These are phyloP conservation scores for Rhizopus sp. DNA, from an alignment of 371 early-diverging fungal species.

Conservation along the genomic window DNA sequence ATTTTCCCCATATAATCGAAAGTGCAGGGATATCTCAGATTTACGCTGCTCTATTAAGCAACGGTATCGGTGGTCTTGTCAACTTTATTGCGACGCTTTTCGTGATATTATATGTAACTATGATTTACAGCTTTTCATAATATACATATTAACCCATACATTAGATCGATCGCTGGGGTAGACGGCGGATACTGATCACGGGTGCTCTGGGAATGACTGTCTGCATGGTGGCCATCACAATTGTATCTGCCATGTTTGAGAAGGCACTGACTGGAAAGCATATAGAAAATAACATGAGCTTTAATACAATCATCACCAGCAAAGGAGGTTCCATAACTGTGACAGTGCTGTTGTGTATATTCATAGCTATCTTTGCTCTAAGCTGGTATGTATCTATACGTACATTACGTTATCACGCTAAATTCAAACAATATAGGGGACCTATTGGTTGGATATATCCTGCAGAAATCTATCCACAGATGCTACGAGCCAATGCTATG, in stretches of 20 bases:
- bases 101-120: slow-evolving; percentile 65
- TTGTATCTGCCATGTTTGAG: slow-evolving; percentile 47
- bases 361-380: slow-evolving; percentile 73
- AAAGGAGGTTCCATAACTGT: slow-evolving; percentile 44
- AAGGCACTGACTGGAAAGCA: slow-evolving; percentile 1
- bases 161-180: slow-evolving; percentile 67
- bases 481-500: slow-evolving; percentile 77
- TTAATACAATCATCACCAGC: background rate
- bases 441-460: slow-evolving; percentile 92
- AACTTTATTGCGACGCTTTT: slow-evolving; percentile 71
- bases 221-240: slow-evolving; percentile 44
- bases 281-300: background rate
- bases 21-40: slow-evolving; percentile 59
- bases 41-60: slow-evolving; percentile 61
- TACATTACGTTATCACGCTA: background rate
- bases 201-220: slow-evolving; percentile 48
- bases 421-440: slow-evolving; percentile 50
- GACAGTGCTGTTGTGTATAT: slow-evolving; percentile 62
- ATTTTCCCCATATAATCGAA: slow-evolving; percentile 67
- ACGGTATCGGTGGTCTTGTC: slow-evolving; percentile 65
- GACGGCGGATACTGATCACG: slow-evolving; percentile 49
- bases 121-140: background rate
- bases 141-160: background rate
- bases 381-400: slow-evolving; percentile 53
- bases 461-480: slow-evolving; percentile 55